Conservation (phyloP, 208 protist species). For the Acanthamoeba lenticulata region DNA sequence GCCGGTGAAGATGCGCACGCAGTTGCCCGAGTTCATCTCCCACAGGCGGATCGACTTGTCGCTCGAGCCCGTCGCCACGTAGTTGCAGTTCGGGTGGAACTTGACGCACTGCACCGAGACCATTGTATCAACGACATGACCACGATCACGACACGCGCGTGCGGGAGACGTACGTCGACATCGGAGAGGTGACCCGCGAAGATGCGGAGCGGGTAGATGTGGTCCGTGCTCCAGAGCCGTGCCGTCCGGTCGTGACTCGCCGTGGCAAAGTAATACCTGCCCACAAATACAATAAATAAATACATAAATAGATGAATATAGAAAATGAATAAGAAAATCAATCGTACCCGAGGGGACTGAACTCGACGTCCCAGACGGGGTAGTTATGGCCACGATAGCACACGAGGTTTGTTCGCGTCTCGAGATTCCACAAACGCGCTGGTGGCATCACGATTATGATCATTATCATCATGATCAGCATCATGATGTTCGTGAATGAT, state of each 20-base stretch:
- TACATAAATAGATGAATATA: neutral
- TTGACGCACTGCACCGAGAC: slow-evolving; percentile 76
- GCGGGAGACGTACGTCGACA: slow-evolving; percentile 80
- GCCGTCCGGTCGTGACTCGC: slow-evolving; percentile 88
- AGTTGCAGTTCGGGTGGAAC: slow-evolving; percentile 91
- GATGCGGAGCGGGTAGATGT: slow-evolving; percentile 84
- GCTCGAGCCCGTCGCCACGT: slow-evolving; percentile 87
- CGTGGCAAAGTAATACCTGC: slow-evolving; percentile 89
- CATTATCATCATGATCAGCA: neutral
- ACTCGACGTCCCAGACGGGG: slow-evolving; percentile 89
- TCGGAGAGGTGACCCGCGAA: slow-evolving; percentile 89
- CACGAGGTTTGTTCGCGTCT: slow-evolving; percentile 84
- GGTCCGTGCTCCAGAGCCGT: slow-evolving; percentile 88
- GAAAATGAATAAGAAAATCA: neutral
- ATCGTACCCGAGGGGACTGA: slow-evolving; percentile 81
- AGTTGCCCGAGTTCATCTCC: slow-evolving; percentile 86
- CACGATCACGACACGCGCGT: neutral
- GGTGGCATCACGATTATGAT: neutral
- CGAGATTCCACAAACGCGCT: slow-evolving; percentile 84
- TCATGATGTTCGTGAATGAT: too few relatives aligned
- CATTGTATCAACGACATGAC: neutral
- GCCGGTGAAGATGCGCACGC: slow-evolving; percentile 87
- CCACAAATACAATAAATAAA: neutral
- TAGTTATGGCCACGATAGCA: slow-evolving; percentile 89
- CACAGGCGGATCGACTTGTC: slow-evolving; percentile 87